phyloP scores from a whole-genome alignment of 352 stramenopile species.

The Phytophthora tubulina region DNA sequence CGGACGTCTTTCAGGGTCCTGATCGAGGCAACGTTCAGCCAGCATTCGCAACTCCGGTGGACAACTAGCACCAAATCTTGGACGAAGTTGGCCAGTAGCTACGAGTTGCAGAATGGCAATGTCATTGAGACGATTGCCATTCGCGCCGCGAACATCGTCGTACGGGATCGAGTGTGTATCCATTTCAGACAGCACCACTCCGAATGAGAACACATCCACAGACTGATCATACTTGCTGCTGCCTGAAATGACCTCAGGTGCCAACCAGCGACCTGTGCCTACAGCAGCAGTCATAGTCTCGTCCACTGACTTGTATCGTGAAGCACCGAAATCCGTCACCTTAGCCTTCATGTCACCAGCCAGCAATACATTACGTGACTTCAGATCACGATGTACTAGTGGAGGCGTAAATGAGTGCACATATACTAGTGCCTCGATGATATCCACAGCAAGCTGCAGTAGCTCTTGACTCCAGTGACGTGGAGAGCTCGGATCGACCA shows the following conservation, averaged over 20 bases:
- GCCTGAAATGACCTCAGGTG: conserved; percentile 64
- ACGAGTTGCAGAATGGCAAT: conserved; percentile 62
- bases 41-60: conserved; percentile 45
- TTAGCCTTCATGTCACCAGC: conserved; percentile 54
- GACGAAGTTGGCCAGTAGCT: conserved; percentile 40
- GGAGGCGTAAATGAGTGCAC: conserved; percentile 64
- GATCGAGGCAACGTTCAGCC: conserved; percentile 44
- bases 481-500: conserved; percentile 38
- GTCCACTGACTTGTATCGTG: conserved; percentile 48
- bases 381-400: conserved; percentile 71
- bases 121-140: conserved; percentile 49
- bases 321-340: conserved; percentile 69
- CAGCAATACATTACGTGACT: conserved; percentile 67
- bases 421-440: conserved; percentile 69
- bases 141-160: conserved; percentile 42
- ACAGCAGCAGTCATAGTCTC: conserved; percentile 65
- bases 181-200: conserved; percentile 64
- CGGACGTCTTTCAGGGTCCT: conserved; percentile 48
- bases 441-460: conserved; percentile 57
- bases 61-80: conserved; percentile 47
- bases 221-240: conserved; percentile 54
- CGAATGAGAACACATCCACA: conserved; percentile 72
- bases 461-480: conserved; percentile 52
- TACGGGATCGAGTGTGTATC: conserved; percentile 67
- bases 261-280: conserved; percentile 63